Evolutionary conservation across 2,329 filamentous ascomycete species (phyloP), one percentile per base, ranked within the genome.

Genomic region (Kalaharituber pfeilii): DNA sequence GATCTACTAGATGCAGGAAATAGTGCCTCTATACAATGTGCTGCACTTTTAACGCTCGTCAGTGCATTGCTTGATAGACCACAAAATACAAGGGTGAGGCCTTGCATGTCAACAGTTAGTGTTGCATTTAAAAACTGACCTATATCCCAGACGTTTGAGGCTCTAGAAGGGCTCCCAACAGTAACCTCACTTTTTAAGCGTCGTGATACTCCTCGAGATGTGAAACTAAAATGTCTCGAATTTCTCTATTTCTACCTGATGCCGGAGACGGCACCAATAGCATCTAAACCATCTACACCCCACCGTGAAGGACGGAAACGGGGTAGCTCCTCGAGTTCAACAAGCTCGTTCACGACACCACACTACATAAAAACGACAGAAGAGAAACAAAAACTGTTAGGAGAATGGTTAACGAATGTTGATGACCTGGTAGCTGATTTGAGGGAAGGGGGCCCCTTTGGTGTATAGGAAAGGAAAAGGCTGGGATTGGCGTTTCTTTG

Each of bases 181-280:
- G 80, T 96, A 47, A 94, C 89, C 1, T 89, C 84, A 8, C 76
- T 96, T 50, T 95, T 96, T 77, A 94, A 93, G 69, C 84, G 83
- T 59, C 81, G 86, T 57, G 79, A 81, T 60, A 95, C 89, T 2
- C 80, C 80, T 24, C 80, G 86, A 58, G 85, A 89, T 63, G 88
- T 96, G 61, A 95, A 94, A 72, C 78, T 94, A 66, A 91, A 94
- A 68, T 79, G 94, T n/a, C 82, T 95, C 62, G 91, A 96, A 69
- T 96, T 96, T 66, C 72, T 98, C 51, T 96, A 96, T 73, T 96
- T 96, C 69, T 98, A 96, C 69, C 81, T 98, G 62, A 94, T 96
- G 82, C 88, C 89, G 51, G 91, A 98, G 70, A 79, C 78, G 0
- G 61, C 55, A 7, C 36, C 60, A 5, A 45, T 53, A 26, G 49